Conservation (phyloP, 768 basidiomycete species). For the Zangia roseola region DNA sequence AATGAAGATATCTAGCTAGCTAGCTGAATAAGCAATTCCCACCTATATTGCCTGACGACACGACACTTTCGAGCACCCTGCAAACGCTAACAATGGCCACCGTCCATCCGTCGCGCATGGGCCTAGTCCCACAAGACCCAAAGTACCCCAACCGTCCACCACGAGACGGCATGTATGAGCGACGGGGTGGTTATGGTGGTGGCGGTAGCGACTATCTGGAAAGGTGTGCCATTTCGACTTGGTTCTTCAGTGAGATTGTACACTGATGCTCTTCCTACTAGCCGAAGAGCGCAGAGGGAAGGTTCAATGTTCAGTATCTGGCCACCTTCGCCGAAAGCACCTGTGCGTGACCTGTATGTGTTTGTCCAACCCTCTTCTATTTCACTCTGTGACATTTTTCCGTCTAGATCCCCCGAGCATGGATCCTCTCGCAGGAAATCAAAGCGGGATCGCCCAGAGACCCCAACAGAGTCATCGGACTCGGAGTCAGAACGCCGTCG, state of each 20-base stretch:
- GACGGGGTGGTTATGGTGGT: constrained; percentile 32
- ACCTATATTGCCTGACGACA: no score
- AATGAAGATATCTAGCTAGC: no score
- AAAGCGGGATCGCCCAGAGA: constrained; percentile 52
- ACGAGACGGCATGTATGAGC: constrained; percentile 13
- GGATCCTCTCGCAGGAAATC: constrained; percentile 53
- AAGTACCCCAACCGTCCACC: constrained; percentile 45
- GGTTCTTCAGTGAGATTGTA: not conserved
- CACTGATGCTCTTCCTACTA: constrained; percentile 28
- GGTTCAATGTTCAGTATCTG: constrained; percentile 60
- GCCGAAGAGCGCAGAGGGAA: constrained; percentile 71
- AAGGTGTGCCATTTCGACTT: constrained; percentile 43
- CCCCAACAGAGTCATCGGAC: constrained; percentile 43
- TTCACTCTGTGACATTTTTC: not conserved
- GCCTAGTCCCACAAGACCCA: constrained; percentile 52
- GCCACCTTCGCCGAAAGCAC: constrained; percentile 78
- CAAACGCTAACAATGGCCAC: constrained; percentile 51
- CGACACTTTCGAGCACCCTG: not conserved
- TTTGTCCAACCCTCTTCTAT: not conserved
- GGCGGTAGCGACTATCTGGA: constrained; percentile 58
- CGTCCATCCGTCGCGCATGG: constrained; percentile 72
- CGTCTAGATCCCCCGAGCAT: constrained; percentile 54
- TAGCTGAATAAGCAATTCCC: not conserved
- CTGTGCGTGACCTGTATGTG: constrained; percentile 55
- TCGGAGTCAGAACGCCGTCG: constrained; percentile 59